Evolutionary conservation across 2,329 filamentous ascomycete genomes (phyloP).

Genomic region (Diaporthe batatas): DNA sequence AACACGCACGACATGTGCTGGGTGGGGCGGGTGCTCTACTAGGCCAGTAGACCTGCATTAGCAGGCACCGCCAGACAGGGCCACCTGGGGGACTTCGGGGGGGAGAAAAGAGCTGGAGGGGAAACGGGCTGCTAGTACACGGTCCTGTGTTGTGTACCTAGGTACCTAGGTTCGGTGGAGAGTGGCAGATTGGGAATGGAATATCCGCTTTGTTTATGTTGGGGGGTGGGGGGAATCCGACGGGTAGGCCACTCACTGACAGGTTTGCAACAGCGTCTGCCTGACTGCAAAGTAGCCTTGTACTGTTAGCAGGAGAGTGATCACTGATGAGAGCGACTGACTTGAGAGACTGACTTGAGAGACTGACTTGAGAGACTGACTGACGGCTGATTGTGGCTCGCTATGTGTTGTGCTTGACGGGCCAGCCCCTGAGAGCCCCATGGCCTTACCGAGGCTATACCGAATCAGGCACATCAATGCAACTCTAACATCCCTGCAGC

Average conservation of each 20-base stretch:
- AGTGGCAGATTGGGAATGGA: no score
- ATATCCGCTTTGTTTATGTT: no score
- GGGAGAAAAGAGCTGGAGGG: neutral
- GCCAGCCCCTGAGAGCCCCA: conserved; percentile 27
- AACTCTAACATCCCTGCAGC: conserved; percentile 8
- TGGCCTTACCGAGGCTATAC: conserved; percentile 28
- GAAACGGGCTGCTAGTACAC: neutral
- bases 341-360: neutral
- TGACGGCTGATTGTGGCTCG: neutral
- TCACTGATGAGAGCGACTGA: no score
- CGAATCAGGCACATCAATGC: conserved; percentile 23
- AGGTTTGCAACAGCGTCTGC: neutral
- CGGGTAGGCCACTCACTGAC: neutral
- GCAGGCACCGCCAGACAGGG: conserved; percentile 15
- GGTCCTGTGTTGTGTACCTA: no score
- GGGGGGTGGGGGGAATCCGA: no score
- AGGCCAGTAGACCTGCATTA: conserved; percentile 25
- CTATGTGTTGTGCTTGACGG: neutral
- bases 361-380: neutral
- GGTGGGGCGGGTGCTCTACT: conserved; percentile 6
- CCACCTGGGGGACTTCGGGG: neutral
- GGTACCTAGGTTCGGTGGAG: no score
- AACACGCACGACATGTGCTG: conserved; percentile 25
- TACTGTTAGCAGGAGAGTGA: no score
- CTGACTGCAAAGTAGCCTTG: no score